These are phyloP conservation scores for Podila verticillata DNA, from an alignment of 192 early-diverging fungal species.

Conservation along the genomic window DNA sequence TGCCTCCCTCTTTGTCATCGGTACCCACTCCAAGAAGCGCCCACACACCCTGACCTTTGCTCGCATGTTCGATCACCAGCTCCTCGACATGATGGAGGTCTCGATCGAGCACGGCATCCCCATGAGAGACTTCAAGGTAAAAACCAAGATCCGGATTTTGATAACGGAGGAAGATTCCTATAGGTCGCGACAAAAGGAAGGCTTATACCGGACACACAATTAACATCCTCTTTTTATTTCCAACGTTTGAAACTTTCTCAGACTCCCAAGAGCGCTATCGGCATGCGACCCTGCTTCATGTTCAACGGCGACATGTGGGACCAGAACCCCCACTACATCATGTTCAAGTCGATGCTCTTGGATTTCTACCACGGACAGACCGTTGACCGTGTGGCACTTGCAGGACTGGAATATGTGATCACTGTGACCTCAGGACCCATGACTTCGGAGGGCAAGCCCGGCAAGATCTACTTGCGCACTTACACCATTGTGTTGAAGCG, in stretches of 20 bases:
- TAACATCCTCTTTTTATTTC: neutral
- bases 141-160: neutral
- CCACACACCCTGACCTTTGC: constrained; percentile 93
- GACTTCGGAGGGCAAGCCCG: constrained; percentile 66
- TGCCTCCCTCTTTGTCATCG: constrained; percentile 89
- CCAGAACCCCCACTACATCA: constrained; percentile 70
- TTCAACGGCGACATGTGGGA: constrained; percentile 93
- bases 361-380: constrained; percentile 91
- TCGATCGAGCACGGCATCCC: constrained; percentile 77
- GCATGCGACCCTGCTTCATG: constrained; percentile 88
- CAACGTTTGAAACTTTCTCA: constrained; percentile 9
- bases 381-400: constrained; percentile 79
- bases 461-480: constrained; percentile 79
- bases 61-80: constrained; percentile 92
- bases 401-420: constrained; percentile 92
- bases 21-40: constrained; percentile 94
- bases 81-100: constrained; percentile 96
- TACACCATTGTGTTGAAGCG: constrained; percentile 91
- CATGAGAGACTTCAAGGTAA: constrained; percentile 77
- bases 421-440: constrained; percentile 77
- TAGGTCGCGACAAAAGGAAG: no score
- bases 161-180: neutral
- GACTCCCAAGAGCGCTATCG: constrained; percentile 79
- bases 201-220: neutral
- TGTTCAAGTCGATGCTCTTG: constrained; percentile 84